Evolutionary conservation across 129 eudicot genomes (phyloP).

Genomic region (Tanacetum coccineum): DNA sequence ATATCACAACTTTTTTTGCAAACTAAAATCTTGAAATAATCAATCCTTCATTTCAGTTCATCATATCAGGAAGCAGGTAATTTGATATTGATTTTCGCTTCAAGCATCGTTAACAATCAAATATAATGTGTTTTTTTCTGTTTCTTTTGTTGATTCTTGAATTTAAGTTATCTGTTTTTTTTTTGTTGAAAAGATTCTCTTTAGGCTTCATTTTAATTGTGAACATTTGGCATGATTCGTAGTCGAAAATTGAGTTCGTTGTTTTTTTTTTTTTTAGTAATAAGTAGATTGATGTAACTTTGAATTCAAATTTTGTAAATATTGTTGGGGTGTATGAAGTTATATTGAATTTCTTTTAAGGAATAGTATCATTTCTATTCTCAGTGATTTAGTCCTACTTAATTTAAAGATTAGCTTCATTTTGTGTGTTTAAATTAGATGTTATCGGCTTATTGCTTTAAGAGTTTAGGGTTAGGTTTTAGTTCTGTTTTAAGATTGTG

Average conservation of each 20-base stretch:
- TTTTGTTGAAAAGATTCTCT: too few species aligned
- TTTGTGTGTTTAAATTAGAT: slow-evolving; percentile 1
- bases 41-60: neutral
- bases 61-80: neutral
- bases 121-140: too few species aligned
- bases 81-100: too few species aligned
- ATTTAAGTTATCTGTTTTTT: neutral
- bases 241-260: neutral
- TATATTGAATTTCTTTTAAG: too few species aligned
- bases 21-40: neutral
- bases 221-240: neutral
- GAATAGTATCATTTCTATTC: too few species aligned
- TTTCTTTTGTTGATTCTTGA: too few species aligned
- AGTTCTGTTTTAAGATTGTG: neutral
- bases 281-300: neutral
- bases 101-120: too few species aligned
- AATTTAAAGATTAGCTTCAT: neutral
- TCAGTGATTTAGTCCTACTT: slow-evolving; percentile 9
- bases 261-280: neutral
- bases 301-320: neutral
- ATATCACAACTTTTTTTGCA: neutral
- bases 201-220: neutral
- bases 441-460: neutral
- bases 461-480: slow-evolving; percentile 15
- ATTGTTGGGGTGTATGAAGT: neutral